phyloP scores from a whole-genome alignment of 1,284 basidiomycete species.

The Thelephora terrestris region DNA sequence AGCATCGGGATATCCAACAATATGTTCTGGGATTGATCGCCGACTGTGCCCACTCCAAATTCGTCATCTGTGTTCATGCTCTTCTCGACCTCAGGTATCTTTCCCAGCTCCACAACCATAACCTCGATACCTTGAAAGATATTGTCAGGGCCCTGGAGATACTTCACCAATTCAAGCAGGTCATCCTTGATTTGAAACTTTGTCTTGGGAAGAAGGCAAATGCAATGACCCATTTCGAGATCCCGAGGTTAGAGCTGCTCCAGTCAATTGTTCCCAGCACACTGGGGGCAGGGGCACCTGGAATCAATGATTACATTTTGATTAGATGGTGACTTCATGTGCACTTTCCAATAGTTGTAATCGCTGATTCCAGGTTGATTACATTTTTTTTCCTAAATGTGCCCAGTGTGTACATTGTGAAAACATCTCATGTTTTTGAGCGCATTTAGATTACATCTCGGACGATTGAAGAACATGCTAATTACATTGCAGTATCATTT shows the following conservation, averaged over 20 bases:
- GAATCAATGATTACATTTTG: no score
- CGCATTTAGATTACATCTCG: no score
- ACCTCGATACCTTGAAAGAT: background rate
- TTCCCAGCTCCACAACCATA: background rate
- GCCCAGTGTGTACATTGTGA: no score
- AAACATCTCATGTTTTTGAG: no score
- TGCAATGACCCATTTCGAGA: no score
- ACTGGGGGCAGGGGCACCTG: no score
- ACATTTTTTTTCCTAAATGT: no score
- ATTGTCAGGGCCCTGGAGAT: background rate
- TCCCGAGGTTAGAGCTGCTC: slow-evolving; percentile 16
- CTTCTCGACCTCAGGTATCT: background rate
- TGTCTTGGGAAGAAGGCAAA: background rate
- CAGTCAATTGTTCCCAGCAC: slow-evolving; percentile 20
- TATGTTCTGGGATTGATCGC: background rate
- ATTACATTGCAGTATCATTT: no score
- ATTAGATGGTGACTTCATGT: no score
- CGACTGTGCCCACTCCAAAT: background rate
- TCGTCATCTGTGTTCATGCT: background rate
- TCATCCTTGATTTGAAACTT: background rate
- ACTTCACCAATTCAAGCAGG: background rate
- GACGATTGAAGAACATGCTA: no score
- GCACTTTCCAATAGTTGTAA: no score
- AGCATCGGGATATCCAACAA: background rate
- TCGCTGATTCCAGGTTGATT: no score